A percentile compares a stretch with the other conserved stretches of the same genome.
phyloP scores from a whole-genome alignment of 176 grass and related monocot genomes.

The Dactylis glomerata region DNA sequence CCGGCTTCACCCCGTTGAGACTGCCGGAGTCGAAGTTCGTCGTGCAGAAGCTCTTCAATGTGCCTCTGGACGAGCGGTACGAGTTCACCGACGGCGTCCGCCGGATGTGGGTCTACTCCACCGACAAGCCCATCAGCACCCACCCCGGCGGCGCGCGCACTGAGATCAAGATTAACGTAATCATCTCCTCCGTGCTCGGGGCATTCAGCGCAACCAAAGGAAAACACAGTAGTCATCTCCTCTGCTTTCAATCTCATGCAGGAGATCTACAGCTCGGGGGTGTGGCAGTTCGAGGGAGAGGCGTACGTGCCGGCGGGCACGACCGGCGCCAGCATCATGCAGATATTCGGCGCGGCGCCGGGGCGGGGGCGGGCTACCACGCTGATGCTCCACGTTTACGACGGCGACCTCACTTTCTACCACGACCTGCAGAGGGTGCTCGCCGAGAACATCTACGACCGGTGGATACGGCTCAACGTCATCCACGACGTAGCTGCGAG shows the following conservation, averaged over 20 bases:
- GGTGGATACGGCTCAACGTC: conserved; percentile 32
- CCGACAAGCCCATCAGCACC: neutral
- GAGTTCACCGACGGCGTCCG: conserved; percentile 14
- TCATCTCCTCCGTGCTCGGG: no score
- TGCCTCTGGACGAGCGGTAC: conserved; percentile 6
- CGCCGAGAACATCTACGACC: neutral
- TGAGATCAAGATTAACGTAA: conserved; percentile 32
- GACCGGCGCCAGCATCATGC: conserved; percentile 38
- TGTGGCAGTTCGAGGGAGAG: conserved; percentile 59
- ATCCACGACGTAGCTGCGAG: conserved; percentile 8
- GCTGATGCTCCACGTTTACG: conserved; percentile 52
- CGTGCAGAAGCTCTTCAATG: conserved; percentile 36
- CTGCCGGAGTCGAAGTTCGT: conserved; percentile 29
- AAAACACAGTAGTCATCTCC: neutral
- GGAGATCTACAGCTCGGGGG: conserved; percentile 14
- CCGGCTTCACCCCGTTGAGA: conserved; percentile 30
- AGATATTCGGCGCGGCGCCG: conserved; percentile 30
- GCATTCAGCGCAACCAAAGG: neutral
- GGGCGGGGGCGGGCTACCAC: conserved; percentile 11
- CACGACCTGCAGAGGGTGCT: neutral
- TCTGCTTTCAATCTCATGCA: neutral
- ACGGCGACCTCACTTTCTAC: conserved; percentile 23
- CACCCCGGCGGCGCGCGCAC: conserved; percentile 24
- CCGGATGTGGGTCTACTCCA: conserved; percentile 47
- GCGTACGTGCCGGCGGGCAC: conserved; percentile 36